Evolutionary conservation across 352 stramenopile species (phyloP).

Genomic region (Albugo candida): DNA sequence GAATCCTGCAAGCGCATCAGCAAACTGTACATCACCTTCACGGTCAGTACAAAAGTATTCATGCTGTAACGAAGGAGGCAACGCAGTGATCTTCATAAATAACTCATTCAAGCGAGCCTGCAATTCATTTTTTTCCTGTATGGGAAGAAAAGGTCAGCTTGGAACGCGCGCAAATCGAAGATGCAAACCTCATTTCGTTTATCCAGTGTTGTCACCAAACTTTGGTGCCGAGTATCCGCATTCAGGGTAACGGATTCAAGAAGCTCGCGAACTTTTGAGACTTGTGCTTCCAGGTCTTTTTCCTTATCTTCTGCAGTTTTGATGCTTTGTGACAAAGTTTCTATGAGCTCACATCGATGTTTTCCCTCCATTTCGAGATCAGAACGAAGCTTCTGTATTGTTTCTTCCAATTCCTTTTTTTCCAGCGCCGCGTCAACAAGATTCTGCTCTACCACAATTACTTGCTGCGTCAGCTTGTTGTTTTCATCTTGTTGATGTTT

Average conservation of each 20-base stretch:
- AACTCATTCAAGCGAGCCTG: constrained; percentile 65
- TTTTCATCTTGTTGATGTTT: constrained; percentile 12
- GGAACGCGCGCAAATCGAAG: not conserved
- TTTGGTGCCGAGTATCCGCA: constrained; percentile 33
- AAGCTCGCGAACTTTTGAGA: constrained; percentile 27
- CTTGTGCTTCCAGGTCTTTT: constrained; percentile 15
- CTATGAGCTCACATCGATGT: constrained; percentile 50
- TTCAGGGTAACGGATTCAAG: constrained; percentile 44
- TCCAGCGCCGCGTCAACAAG: constrained; percentile 15
- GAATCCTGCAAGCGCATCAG: constrained; percentile 44
- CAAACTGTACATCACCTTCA: constrained; percentile 26
- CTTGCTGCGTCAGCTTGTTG: constrained; percentile 16
- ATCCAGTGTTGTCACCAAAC: constrained; percentile 23
- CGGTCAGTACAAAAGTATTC: constrained; percentile 35
- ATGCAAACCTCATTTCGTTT: constrained; percentile 41
- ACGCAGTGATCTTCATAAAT: constrained; percentile 45
- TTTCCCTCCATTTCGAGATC: constrained; percentile 15
- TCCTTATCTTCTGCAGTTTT: constrained; percentile 33
- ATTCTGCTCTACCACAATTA: constrained; percentile 26
- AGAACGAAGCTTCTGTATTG: constrained; percentile 13
- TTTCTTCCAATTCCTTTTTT: constrained; percentile 23
- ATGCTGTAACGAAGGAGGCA: constrained; percentile 46
- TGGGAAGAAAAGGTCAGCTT: not conserved
- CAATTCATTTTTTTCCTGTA: constrained; percentile 57
- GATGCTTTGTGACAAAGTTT: constrained; percentile 45